phyloP scores from a whole-genome alignment of 495 filamentous ascomycete species.

The Podospora pseudocomata region DNA sequence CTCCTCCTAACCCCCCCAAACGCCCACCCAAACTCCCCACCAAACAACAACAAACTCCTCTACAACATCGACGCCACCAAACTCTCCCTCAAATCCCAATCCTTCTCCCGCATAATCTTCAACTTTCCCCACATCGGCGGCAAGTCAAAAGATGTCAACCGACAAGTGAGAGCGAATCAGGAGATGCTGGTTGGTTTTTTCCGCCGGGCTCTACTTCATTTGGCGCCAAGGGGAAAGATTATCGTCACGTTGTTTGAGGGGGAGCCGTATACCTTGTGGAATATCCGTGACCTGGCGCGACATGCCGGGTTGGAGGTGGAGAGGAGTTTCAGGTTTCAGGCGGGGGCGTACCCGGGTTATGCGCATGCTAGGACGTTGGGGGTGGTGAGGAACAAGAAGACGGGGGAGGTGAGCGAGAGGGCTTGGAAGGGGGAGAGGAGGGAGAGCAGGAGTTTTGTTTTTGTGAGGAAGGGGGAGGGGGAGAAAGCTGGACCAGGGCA shows the following conservation, averaged over 20 bases:
- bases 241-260: slow-evolving; percentile 88
- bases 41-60: slow-evolving; percentile 20
- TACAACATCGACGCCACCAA: slow-evolving; percentile 65
- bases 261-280: slow-evolving; percentile 93
- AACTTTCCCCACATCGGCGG: slow-evolving; percentile 97
- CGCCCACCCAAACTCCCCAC: slow-evolving; percentile 43
- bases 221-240: slow-evolving; percentile 51
- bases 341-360: slow-evolving; percentile 76
- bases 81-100: neutral
- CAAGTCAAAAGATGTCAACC: slow-evolving; percentile 83
- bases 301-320: slow-evolving; percentile 72
- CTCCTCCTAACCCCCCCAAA: slow-evolving; percentile 36
- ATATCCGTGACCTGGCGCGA: slow-evolving; percentile 78
- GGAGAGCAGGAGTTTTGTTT: slow-evolving; percentile 71
- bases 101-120: slow-evolving; percentile 61
- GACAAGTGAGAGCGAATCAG: slow-evolving; percentile 91
- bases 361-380: slow-evolving; percentile 84
- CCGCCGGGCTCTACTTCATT: slow-evolving; percentile 46
- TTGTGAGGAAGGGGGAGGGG: slow-evolving; percentile 55
- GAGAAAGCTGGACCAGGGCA: slow-evolving; percentile 14
- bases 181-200: slow-evolving; percentile 84
- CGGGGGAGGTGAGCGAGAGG: slow-evolving; percentile 42
- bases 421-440: slow-evolving; percentile 79
- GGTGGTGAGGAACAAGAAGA: slow-evolving; percentile 56
- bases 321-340: slow-evolving; percentile 73